Percentiles rank a stretch among this genome's conserved stretches.
phyloP scores from a whole-genome alignment of 1,139 yeast genomes.

The Pichiaceae sp. region DNA sequence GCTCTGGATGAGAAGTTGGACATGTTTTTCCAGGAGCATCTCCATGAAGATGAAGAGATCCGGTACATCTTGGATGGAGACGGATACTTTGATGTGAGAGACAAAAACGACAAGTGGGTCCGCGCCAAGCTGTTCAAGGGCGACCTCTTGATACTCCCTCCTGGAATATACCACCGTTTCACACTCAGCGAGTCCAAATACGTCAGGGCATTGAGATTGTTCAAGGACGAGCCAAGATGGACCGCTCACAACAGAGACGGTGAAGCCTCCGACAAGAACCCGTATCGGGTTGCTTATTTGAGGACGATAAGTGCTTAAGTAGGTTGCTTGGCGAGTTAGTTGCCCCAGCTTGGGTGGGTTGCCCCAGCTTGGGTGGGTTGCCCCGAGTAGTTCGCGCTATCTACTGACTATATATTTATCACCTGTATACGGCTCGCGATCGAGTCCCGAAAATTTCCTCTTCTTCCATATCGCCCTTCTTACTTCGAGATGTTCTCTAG shows the following conservation, averaged over 20 bases:
- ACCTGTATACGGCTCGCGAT: too few species aligned
- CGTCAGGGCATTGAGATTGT: conserved; percentile 73
- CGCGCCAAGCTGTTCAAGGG: conserved; percentile 55
- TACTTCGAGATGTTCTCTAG: too few species aligned
- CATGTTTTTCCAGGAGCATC: conserved; percentile 75
- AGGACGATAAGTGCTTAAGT: conserved; percentile 5
- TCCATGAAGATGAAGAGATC: conserved; percentile 96
- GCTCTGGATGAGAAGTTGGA: conserved; percentile 59
- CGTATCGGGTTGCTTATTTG: conserved; percentile 13
- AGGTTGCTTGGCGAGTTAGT: not conserved
- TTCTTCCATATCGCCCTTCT: too few species aligned
- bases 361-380: too few species aligned
- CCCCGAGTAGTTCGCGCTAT: too few species aligned
- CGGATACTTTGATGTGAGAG: conserved; percentile 87
- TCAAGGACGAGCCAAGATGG: conserved; percentile 97
- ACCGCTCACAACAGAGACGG: conserved; percentile 62
- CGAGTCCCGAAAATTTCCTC: too few species aligned
- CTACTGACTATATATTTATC: too few species aligned
- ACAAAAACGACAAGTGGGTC: conserved; percentile 56
- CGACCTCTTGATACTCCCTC: conserved; percentile 73
- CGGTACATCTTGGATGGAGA: conserved; percentile 83
- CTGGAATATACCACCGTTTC: conserved; percentile 90
- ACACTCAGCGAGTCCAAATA: conserved; percentile 55
- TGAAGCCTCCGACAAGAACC: conserved; percentile 27
- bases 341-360: too few species aligned